A percentile compares a stretch with the other conserved stretches of the same genome.
phyloP scores from a whole-genome alignment of 441 rosid species.

The Adansonia rubrostipa region DNA sequence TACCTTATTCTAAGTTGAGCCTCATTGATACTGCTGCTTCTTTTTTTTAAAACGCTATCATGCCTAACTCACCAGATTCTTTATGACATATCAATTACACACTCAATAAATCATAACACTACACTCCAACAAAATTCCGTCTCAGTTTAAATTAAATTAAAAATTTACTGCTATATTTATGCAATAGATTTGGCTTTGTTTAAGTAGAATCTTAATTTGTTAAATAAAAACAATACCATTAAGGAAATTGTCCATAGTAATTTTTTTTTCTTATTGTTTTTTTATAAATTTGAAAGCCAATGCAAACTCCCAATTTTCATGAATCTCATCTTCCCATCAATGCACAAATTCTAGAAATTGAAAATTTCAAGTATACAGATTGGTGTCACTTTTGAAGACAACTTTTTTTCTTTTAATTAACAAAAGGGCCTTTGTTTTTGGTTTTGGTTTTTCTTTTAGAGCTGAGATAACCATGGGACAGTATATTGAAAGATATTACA shows the following conservation, averaged over 20 bases:
- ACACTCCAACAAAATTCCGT: background rate
- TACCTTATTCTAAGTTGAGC: background rate
- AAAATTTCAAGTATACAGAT: background rate
- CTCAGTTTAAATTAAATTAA: background rate
- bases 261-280: background rate
- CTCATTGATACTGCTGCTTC: background rate
- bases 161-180: background rate
- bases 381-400: background rate
- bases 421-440: background rate
- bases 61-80: background rate
- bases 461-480: constrained; percentile 74
- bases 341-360: background rate
- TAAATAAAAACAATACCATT: too few species aligned
- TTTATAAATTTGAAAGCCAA: background rate
- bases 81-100: background rate
- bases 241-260: too few species aligned
- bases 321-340: background rate
- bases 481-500: constrained; percentile 54
- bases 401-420: background rate
- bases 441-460: constrained; percentile 41
- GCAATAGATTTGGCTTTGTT: too few species aligned
- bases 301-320: background rate
- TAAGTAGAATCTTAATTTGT: too few species aligned
- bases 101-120: background rate
- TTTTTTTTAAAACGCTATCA: background rate